phyloP scores from a whole-genome alignment of 176 grass and related monocot species.

The Eremochloa ophiuroides region DNA sequence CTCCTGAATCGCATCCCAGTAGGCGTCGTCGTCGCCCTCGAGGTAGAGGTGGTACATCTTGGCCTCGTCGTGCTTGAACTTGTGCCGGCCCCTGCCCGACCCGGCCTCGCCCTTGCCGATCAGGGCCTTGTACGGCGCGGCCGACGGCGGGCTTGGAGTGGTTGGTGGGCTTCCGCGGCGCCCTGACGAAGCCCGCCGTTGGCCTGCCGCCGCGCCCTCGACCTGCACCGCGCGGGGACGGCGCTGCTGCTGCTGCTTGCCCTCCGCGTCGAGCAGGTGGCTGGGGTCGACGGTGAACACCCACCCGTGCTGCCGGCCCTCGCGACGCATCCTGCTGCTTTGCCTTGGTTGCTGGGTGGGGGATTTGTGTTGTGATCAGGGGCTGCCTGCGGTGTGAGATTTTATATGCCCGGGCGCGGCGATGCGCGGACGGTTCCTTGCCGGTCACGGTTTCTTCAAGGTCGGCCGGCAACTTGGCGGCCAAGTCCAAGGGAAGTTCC shows the following conservation, averaged over 20 bases:
- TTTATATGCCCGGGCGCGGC: not conserved
- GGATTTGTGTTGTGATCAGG: no score
- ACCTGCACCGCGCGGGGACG: slow-evolving; percentile 16
- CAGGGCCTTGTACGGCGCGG: not conserved
- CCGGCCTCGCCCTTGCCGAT: not conserved
- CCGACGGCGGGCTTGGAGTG: slow-evolving; percentile 6
- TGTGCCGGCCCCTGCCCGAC: not conserved
- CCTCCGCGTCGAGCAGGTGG: slow-evolving; percentile 21
- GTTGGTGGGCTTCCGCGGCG: slow-evolving; percentile 22
- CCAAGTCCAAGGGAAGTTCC: slow-evolving; percentile 10
- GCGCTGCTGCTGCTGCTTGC: slow-evolving; percentile 3
- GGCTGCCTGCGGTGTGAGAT: not conserved
- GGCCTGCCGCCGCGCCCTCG: not conserved
- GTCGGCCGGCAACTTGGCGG: not conserved
- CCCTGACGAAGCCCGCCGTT: slow-evolving; percentile 2
- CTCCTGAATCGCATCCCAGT: not conserved
- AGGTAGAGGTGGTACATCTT: not conserved
- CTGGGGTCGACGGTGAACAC: slow-evolving; percentile 12
- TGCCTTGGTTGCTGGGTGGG: not conserved
- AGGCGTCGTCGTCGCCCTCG: not conserved
- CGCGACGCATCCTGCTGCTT: slow-evolving; percentile 22
- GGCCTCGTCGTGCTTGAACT: slow-evolving; percentile 26
- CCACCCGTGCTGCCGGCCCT: slow-evolving; percentile 34
- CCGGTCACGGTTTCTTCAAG: not conserved
- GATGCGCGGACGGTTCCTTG: not conserved